Conservation (phyloP, 1,284 basidiomycete genomes). For the Stygiomarasmius scandens region DNA sequence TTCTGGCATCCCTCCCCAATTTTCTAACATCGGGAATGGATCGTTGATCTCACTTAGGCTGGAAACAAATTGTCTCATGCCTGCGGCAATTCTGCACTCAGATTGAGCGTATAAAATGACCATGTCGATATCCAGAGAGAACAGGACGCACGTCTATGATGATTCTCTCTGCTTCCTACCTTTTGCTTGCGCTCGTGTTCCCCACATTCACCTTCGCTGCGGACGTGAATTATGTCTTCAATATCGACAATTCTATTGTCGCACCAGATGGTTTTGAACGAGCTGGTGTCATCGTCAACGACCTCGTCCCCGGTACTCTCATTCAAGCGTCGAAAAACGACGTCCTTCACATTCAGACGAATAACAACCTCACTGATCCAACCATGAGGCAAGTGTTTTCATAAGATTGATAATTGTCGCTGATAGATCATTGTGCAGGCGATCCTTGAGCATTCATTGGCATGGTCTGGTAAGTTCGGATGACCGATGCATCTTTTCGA, state of each 20-base stretch:
- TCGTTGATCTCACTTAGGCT: neutral
- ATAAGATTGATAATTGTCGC: neutral
- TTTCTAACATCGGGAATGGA: no score
- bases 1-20: no score
- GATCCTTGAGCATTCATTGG: slow-evolving; percentile 22
- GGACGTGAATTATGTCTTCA: slow-evolving; percentile 11
- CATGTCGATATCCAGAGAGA: neutral
- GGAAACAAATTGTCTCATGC: neutral
- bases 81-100: neutral
- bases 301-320: slow-evolving; percentile 18
- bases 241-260: slow-evolving; percentile 12
- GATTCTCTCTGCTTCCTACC: neutral
- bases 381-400: slow-evolving; percentile 18
- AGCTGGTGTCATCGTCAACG: slow-evolving; percentile 16
- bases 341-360: slow-evolving; percentile 20
- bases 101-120: neutral
- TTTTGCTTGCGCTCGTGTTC: slow-evolving; percentile 5
- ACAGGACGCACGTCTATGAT: neutral
- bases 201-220: neutral
- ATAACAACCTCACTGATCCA: slow-evolving; percentile 20
- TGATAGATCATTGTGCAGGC: neutral
- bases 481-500: slow-evolving; percentile 18
- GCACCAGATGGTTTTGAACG: slow-evolving; percentile 18
- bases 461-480: slow-evolving; percentile 19
- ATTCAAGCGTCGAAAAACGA: slow-evolving; percentile 23